phyloP scores from a whole-genome alignment of 1,284 basidiomycete genomes.

The Lentinula novae-zelandiae region DNA sequence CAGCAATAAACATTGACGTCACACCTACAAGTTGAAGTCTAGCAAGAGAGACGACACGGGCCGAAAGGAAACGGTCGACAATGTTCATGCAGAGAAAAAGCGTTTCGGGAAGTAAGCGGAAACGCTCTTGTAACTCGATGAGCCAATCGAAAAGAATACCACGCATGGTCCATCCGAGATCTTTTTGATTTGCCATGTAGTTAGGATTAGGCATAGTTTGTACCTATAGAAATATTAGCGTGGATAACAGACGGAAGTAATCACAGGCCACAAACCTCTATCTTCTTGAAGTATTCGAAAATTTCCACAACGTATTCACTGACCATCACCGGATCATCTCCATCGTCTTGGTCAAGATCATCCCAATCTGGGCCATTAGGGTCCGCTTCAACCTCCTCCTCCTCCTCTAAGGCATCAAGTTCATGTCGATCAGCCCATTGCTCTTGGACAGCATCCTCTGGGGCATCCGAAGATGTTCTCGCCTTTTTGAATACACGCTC shows the following conservation, averaged over 20 bases:
- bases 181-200: constrained; percentile 90
- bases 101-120: constrained; percentile 93
- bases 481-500: constrained; percentile 64
- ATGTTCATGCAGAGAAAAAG: constrained; percentile 94
- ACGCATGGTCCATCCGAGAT: constrained; percentile 92
- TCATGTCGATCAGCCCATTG: constrained; percentile 31
- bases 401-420: constrained; percentile 33
- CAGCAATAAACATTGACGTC: constrained; percentile 90
- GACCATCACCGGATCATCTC: constrained; percentile 96
- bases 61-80: constrained; percentile 94
- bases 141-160: constrained; percentile 97
- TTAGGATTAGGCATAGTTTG: constrained; percentile 82
- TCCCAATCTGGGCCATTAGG: constrained; percentile 69
- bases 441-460: constrained; percentile 44
- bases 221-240: constrained; percentile 41
- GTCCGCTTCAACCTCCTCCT: constrained; percentile 52
- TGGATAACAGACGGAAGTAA: constrained; percentile 9
- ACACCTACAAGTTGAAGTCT: constrained; percentile 96
- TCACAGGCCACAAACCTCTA: constrained; percentile 46
- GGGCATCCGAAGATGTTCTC: constrained; percentile 66
- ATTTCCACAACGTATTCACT: constrained; percentile 96
- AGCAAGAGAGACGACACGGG: constrained; percentile 84
- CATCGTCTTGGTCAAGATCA: constrained; percentile 91
- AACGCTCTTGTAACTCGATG: constrained; percentile 92
- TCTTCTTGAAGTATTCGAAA: constrained; percentile 85